These are phyloP conservation scores for Agrocybe chaxingu DNA, from an alignment of 768 basidiomycete genomes.

Conservation along the genomic window DNA sequence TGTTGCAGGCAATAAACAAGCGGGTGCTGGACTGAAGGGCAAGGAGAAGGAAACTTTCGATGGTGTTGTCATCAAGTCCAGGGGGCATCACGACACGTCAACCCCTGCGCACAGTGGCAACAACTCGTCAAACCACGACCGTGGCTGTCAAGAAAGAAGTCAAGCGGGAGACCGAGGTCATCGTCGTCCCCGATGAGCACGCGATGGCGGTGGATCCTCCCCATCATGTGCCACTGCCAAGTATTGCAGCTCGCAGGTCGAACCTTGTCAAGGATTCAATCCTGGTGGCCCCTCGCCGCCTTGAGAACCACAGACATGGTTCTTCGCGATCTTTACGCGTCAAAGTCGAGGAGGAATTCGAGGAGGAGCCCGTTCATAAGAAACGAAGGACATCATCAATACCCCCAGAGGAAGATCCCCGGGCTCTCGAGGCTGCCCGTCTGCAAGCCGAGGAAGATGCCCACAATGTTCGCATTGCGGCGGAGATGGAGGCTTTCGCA, in stretches of 20 bases:
- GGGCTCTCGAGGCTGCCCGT: slow-evolving; percentile 28
- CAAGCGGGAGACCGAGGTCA: slow-evolving; percentile 12
- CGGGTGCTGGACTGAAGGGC: slow-evolving; percentile 38
- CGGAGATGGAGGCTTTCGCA: slow-evolving; percentile 48
- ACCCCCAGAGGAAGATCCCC: slow-evolving; percentile 45
- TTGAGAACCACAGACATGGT: slow-evolving; percentile 10
- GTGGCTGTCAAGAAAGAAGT: slow-evolving; percentile 27
- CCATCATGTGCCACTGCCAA: slow-evolving; percentile 31
- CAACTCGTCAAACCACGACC: slow-evolving; percentile 34
- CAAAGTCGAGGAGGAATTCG: slow-evolving; percentile 39
- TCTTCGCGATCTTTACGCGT: slow-evolving; percentile 23
- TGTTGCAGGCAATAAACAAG: slow-evolving; percentile 44
- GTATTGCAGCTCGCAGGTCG: slow-evolving; percentile 37
- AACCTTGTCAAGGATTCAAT: slow-evolving; percentile 29
- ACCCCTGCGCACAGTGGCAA: slow-evolving; percentile 51
- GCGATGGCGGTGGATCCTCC: slow-evolving; percentile 52
- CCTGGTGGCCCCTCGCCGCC: slow-evolving; percentile 8
- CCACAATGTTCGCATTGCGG: slow-evolving; percentile 38
- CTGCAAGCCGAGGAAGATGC: slow-evolving; percentile 45
- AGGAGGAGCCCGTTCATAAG: slow-evolving; percentile 65
- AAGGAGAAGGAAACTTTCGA: slow-evolving; percentile 69
- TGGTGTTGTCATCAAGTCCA: slow-evolving; percentile 60
- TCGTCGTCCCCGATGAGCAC: slow-evolving; percentile 40
- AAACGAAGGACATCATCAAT: slow-evolving; percentile 73
- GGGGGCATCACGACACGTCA: slow-evolving; percentile 41